These are phyloP conservation scores for Aquilaria sinensis DNA, from an alignment of 345 rosid species.

Conservation along the genomic window DNA sequence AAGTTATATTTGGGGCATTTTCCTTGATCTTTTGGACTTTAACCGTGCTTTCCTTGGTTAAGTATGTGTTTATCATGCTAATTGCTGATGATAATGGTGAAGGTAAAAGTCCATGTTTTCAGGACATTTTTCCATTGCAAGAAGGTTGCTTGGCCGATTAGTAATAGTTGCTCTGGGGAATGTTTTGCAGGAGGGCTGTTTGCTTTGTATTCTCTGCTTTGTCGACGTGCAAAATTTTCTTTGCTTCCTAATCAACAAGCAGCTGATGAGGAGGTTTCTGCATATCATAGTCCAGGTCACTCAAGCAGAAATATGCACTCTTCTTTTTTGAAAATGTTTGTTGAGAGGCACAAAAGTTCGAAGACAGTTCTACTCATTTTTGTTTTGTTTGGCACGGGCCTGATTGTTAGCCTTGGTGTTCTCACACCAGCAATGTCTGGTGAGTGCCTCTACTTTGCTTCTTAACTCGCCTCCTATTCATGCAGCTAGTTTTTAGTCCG, in stretches of 20 bases:
- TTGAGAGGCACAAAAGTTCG: slow-evolving; percentile 55
- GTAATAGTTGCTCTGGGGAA: slow-evolving; percentile 11
- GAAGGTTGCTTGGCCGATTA: slow-evolving; percentile 1
- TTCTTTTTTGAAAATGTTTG: slow-evolving; percentile 43
- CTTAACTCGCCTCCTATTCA: slow-evolving; percentile 2
- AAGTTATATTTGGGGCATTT: slow-evolving; percentile 64
- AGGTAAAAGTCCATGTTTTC: slow-evolving; percentile 37
- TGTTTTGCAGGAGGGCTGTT: slow-evolving; percentile 74
- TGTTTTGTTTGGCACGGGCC: slow-evolving; percentile 64
- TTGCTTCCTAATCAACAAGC: slow-evolving; percentile 93
- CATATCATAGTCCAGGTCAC: slow-evolving; percentile 48
- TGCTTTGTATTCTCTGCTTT: slow-evolving; percentile 78
- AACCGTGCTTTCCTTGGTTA: slow-evolving; percentile 66
- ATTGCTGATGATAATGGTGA: slow-evolving; percentile 76
- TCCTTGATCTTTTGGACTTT: slow-evolving; percentile 90
- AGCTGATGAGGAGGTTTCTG: slow-evolving; percentile 87
- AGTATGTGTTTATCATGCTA: slow-evolving; percentile 59
- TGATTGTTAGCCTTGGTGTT: slow-evolving; percentile 56
- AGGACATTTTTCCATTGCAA: slow-evolving; percentile 2
- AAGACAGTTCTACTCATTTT: slow-evolving; percentile 67
- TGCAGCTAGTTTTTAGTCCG: not conserved
- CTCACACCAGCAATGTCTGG: slow-evolving; percentile 89
- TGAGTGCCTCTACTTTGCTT: slow-evolving; percentile 14
- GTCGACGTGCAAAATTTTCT: slow-evolving; percentile 70
- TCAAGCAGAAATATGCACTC: slow-evolving; percentile 35